Evolutionary conservation across 306 rosid species (phyloP), one percentile per base, ranked within the genome.

Genomic region (Glycine soja): DNA sequence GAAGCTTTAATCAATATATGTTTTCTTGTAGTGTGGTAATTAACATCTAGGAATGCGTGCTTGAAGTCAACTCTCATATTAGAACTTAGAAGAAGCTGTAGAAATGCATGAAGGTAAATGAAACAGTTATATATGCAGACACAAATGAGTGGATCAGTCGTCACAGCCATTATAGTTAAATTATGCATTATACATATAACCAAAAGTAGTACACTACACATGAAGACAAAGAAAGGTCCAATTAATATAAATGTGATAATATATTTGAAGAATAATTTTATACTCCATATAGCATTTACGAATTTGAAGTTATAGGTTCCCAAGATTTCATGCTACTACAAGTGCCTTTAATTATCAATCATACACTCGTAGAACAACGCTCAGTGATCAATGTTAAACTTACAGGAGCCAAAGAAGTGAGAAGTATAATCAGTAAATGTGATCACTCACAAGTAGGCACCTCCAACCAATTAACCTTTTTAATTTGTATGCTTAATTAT

Each of bases 271-370:
- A 54, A 54, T 13, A 52, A 62, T 5, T 24, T 58, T 57, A 19
- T 74, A 56, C 7, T 38, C 56, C 56, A 36, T 36, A 34, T 9
- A n/a, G 48, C 46, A 10, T 61, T 59, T 24, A 24, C 30, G 30
- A 11, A 65, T n/a, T 64, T 77, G 43, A 51, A 65, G 52, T 36
- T 71, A 71, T 61, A 19, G 68, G 34, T n/a, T 58, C 19, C 59
- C 18, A 48, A 57, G 57, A 56, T 70, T 80, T 58, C 62, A 59
- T 58, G 62, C 54, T 68, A 56, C 16, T 51, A 66, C 36, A 38
- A 66, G 46, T 13, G 67, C 53, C 2, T 34, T 64, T 1, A 78
- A 68, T 58, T 78, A 24, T 54, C 82, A 69, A 69, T 18, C 74
- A 47, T 10, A 8, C 14, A 18, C 32, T 65, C 52, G 3, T 15